Conservation (phyloP, 495 filamentous ascomycete species). For the Pyrenula massariospora region DNA sequence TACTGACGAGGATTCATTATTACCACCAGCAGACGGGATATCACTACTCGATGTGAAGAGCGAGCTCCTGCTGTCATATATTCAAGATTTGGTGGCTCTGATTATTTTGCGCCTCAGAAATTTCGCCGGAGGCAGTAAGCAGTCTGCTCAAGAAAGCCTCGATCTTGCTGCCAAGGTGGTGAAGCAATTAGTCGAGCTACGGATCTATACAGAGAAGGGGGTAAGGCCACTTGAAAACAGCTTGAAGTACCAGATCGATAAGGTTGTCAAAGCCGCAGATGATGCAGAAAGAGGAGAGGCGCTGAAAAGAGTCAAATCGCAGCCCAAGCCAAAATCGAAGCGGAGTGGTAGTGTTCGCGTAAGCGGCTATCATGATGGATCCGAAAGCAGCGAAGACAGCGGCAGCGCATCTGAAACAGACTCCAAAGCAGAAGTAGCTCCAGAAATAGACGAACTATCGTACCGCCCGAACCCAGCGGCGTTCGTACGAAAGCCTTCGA, state of each 20-base stretch:
- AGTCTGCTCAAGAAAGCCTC: slow-evolving; percentile 15
- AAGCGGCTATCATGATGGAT: not conserved
- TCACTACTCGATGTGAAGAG: slow-evolving; percentile 91
- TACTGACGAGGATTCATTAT: not conserved
- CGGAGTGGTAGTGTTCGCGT: slow-evolving; percentile 3
- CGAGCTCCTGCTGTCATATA: slow-evolving; percentile 87
- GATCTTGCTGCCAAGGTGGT: slow-evolving; percentile 33
- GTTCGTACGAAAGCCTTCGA: slow-evolving; percentile 30
- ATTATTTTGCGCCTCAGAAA: slow-evolving; percentile 71
- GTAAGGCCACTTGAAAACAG: slow-evolving; percentile 78
- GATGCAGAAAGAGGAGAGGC: slow-evolving; percentile 41
- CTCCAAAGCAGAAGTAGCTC: slow-evolving; percentile 6
- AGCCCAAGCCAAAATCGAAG: slow-evolving; percentile 11
- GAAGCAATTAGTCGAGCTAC: slow-evolving; percentile 72
- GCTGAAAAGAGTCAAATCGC: not conserved
- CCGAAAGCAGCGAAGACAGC: slow-evolving; percentile 2
- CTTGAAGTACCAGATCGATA: slow-evolving; percentile 79
- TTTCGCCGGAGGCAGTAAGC: slow-evolving; percentile 20
- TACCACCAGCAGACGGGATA: slow-evolving; percentile 51
- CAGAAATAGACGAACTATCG: slow-evolving; percentile 48
- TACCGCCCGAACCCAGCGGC: slow-evolving; percentile 55
- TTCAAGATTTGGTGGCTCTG: slow-evolving; percentile 87
- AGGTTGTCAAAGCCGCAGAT: slow-evolving; percentile 76
- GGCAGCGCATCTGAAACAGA: slow-evolving; percentile 14
- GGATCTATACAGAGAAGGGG: slow-evolving; percentile 82